Evolutionary conservation across 257 asterid genomes (phyloP), one percentile per base, ranked within the genome.

Genomic region (Solanum commersonii): DNA sequence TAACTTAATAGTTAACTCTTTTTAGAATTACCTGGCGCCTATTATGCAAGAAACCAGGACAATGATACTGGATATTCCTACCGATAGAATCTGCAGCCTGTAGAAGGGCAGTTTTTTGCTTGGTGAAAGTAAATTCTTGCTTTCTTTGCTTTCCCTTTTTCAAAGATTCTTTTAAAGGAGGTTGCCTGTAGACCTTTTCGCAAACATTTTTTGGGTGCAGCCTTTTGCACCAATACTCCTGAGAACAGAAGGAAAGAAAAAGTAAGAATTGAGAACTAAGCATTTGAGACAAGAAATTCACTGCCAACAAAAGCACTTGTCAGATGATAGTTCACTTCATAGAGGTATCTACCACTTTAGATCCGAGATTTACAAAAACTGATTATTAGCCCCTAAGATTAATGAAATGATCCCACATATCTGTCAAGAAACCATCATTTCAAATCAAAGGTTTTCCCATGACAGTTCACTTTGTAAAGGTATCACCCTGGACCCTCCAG

Each of bases 201-300:
- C 99, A 97, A 60, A 97, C 99, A 92, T 92, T 92, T 93, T 97
- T 97, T 6, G 99, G 99, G 90, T 97, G 99, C 90, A 91, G 92
- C 92, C 95, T 93, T 91, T 96, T 97, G 92, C 98, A 97, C 99
- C 99, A 97, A 90, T 95, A 96, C 91, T 97, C 99, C 99, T 97
- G 88, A 42, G 63, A 89, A 44, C 67, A 44, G 40, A 88, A 44
- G 79, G 49, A 59, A 35, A 76, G 87, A 72, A 77, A 40, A 71
- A 33, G 83, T 52, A 46, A 37, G 87, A 87, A 60, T 82, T 86
- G 79, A 77, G 86, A 88, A 83, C 59, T 89, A 84, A 76, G 77
- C 73, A 56, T 29, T 49, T 49, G 7, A 29, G 70, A 82, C 20
- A 46, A 82, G 29, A 38, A 82, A 82, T 29, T 29, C 70, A 49